Conservation (phyloP, 129 eudicot genomes). For the Ambrosia artemisiifolia region DNA sequence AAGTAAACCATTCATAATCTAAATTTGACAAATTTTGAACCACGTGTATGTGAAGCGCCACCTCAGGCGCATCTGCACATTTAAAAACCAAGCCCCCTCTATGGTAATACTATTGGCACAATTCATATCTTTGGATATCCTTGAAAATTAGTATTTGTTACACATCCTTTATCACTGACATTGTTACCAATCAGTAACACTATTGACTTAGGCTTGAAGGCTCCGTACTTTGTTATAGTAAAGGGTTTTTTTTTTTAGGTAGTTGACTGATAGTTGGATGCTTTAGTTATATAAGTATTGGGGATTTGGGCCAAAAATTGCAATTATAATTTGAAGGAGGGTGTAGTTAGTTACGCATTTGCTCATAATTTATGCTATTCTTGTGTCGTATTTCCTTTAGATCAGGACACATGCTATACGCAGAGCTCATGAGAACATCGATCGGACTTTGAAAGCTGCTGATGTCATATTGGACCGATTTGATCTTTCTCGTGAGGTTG, state of each 20-base stretch:
- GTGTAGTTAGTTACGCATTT: conserved; percentile 3
- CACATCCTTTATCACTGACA: no score
- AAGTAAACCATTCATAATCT: not conserved
- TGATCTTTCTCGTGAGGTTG: conserved; percentile 91
- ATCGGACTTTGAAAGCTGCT: conserved; percentile 89
- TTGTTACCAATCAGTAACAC: no score
- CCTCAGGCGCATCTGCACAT: not conserved
- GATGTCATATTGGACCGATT: conserved; percentile 87
- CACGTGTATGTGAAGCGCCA: not conserved
- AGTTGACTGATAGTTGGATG: not conserved
- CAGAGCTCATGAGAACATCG: conserved; percentile 94
- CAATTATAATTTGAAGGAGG: conserved; percentile 8
- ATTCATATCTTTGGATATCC: no score
- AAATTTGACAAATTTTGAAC: not conserved
- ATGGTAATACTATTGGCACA: no score
- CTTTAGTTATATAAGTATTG: not conserved
- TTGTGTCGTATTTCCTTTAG: conserved; percentile 26
- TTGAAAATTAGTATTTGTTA: no score
- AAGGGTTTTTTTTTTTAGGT: no score
- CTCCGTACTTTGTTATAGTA: no score
- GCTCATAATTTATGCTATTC: conserved; percentile 6
- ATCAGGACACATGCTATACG: conserved; percentile 93
- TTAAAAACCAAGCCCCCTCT: not conserved
- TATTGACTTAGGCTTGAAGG: no score
- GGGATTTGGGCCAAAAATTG: not conserved